Evolutionary conservation across 179 eudicot species (phyloP).

Genomic region (Nepenthes alata): DNA sequence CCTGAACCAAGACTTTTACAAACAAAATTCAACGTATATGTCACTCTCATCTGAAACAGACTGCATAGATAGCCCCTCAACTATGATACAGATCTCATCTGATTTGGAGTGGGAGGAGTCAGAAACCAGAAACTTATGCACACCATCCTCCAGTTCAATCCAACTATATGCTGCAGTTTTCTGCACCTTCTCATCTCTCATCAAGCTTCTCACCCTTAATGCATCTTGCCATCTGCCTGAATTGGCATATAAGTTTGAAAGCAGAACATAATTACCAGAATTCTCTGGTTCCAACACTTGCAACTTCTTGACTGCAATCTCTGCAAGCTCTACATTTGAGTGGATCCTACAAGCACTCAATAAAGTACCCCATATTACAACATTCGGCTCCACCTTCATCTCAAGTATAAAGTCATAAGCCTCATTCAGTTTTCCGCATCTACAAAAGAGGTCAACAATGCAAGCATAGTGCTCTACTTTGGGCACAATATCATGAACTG

Average conservation of each 20-base stretch:
- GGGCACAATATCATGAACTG: conserved; percentile 25
- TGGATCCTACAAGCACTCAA: conserved; percentile 38
- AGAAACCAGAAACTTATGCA: conserved; percentile 41
- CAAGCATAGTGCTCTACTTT: conserved; percentile 50
- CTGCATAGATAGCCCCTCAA: conserved; percentile 26
- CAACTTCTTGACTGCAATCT: conserved; percentile 31
- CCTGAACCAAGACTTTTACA: too few relatives aligned
- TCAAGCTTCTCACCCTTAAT: conserved; percentile 19
- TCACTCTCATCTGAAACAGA: conserved; percentile 20
- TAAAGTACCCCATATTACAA: conserved; percentile 47
- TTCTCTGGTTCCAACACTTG: conserved; percentile 39
- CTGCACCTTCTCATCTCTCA: conserved; percentile 29
- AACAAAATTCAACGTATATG: not conserved
- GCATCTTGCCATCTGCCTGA: conserved; percentile 49
- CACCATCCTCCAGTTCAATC: conserved; percentile 40
- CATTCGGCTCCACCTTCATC: conserved; percentile 43
- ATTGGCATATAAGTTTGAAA: conserved; percentile 41
- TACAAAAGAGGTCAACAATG: conserved; percentile 43
- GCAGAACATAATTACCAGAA: conserved; percentile 46
- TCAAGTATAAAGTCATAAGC: conserved; percentile 34
- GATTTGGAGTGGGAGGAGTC: conserved; percentile 31
- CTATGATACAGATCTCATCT: conserved; percentile 25
- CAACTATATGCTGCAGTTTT: conserved; percentile 51
- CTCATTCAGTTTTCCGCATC: conserved; percentile 33
- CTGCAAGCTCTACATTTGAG: conserved; percentile 35